These are phyloP conservation scores for Cyclotella cryptica DNA, from an alignment of 108 stramenopile species.

Conservation along the genomic window DNA sequence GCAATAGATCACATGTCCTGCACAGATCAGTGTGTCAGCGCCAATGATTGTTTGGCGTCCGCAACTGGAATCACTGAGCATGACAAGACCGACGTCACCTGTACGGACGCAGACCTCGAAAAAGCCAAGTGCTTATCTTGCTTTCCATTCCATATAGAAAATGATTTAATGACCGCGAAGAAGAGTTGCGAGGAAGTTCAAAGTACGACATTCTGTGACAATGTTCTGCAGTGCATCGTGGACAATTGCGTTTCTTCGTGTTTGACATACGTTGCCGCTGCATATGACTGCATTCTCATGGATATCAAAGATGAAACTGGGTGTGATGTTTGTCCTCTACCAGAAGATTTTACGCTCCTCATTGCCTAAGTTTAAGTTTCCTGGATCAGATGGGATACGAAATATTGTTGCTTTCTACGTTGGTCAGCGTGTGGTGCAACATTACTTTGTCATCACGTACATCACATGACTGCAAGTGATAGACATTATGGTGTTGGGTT, in stretches of 20 bases:
- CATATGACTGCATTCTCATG: not conserved
- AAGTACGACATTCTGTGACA: not conserved
- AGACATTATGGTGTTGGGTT: too few relatives aligned
- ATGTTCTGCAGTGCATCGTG: not conserved
- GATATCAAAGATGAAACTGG: not conserved
- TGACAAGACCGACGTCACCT: too few relatives aligned
- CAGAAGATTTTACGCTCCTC: not conserved
- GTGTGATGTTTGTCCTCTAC: not conserved
- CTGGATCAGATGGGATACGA: not conserved
- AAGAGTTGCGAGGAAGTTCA: slow-evolving; percentile 4
- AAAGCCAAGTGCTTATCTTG: not conserved
- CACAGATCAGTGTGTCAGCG: too few relatives aligned
- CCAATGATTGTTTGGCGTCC: too few relatives aligned
- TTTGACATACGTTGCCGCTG: not conserved
- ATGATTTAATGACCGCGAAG: not conserved
- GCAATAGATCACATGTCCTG: too few relatives aligned
- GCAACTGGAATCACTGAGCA: too few relatives aligned
- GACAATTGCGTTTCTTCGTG: slow-evolving; percentile 3
- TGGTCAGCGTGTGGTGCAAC: too few relatives aligned
- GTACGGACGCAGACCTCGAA: not conserved
- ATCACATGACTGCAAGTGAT: too few relatives aligned
- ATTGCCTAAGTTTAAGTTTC: not conserved
- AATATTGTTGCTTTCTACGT: not conserved
- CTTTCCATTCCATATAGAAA: not conserved
- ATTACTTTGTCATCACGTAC: too few relatives aligned